Evolutionary conservation across 345 rosid genomes (phyloP), one percentile per base, ranked within the genome.

Genomic region (Aethionema arabicum): DNA sequence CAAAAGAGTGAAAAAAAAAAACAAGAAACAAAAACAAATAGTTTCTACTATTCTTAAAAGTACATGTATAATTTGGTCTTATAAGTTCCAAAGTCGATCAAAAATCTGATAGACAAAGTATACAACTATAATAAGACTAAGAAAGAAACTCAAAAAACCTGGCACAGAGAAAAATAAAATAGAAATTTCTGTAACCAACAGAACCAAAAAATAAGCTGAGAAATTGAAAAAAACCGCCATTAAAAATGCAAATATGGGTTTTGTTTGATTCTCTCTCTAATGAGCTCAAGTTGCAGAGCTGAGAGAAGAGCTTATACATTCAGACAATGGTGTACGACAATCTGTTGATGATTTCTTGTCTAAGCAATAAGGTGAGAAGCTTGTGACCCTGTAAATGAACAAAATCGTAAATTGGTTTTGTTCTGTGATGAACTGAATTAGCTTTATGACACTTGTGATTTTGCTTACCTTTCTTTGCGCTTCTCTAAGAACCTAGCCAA

Each of bases 401-500:
- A 54, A 53, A 54, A 60, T 15, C 39, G 5, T 66, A 3, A 60
- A 52, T 10, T 67, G 16, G 44, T 59, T 59, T 59, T 40, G 37
- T n/a, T 52, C 63, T 7, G n/a, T 50, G 39, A 65, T 42, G 40
- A 59, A 44, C 27, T 21, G 2, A 21, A 21, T 21, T 21, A 21
- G 27, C 2, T 21, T 21, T 21, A 21, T n/a, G n/a, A n/a, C n/a
- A 21, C 27, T 21, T 21, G 21, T 44, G 4, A 0, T 13, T 13
- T 40, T 15, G 63, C 49, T 21, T 75, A 87, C 95, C 95, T 83
- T 66, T 85, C 91, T 70, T 81, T 87, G 66, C 91, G 89, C 72
- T 85, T 87, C 84, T 83, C 91, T 64, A 87, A 76, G 66, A 87
- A 87, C 54, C 89, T 79, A 74, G 89, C 87, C 72, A 87, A 59